Conservation (phyloP, 257 asterid species). For the Petunia axillaris region DNA sequence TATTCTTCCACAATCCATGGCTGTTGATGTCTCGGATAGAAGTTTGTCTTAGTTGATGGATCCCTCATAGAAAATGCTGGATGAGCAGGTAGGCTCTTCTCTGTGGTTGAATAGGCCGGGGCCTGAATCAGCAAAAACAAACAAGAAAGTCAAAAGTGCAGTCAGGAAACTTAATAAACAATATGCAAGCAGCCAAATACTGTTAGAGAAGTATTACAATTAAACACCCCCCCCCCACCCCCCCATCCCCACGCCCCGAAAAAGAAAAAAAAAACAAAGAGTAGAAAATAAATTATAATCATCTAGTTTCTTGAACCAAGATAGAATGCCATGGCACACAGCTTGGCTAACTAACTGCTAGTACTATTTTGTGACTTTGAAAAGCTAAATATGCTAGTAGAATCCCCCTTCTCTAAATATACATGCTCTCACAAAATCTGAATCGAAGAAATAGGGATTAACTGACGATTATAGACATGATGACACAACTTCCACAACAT, state of each 20-base stretch:
- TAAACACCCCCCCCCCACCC: neutral
- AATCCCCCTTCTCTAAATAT: neutral
- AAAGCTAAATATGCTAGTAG: neutral
- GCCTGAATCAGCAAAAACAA: slow-evolving; percentile 50
- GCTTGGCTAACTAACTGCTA: neutral
- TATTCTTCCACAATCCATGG: slow-evolving; percentile 42
- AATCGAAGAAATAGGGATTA: neutral
- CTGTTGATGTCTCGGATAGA: slow-evolving; percentile 49
- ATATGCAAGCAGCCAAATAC: neutral
- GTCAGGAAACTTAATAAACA: neutral
- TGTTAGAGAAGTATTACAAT: neutral
- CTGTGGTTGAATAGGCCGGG: slow-evolving; percentile 57
- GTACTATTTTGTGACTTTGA: neutral
- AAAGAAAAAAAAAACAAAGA: neutral
- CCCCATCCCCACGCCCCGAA: too few relatives aligned
- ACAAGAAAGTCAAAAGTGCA: neutral
- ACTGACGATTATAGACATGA: neutral
- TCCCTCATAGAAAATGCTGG: slow-evolving; percentile 76
- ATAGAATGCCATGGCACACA: neutral
- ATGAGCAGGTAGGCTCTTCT: slow-evolving; percentile 83
- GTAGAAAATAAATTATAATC: neutral
- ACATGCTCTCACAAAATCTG: neutral
- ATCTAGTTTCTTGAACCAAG: neutral
- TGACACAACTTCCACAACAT: slow-evolving; percentile 8
- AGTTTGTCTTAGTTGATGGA: slow-evolving; percentile 52